phyloP scores from a whole-genome alignment of 371 early-diverging fungal genomes.

The Rhizopus delemar region DNA sequence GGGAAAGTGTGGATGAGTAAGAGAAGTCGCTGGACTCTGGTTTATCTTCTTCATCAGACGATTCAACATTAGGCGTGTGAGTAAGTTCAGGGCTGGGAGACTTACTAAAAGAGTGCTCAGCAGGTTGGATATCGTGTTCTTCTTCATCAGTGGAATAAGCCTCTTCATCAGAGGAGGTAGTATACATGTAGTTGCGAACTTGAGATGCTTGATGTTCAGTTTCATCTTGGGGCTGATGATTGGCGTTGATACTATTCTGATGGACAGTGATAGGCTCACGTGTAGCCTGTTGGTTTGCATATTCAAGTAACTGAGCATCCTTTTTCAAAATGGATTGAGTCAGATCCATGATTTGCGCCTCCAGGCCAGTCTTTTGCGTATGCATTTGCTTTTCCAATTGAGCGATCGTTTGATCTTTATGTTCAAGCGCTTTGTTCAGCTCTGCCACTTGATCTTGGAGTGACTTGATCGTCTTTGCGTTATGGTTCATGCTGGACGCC shows the following conservation, averaged over 20 bases:
- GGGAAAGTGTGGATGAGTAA: not conserved
- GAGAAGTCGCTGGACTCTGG: not conserved
- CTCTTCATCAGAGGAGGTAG: slow-evolving; percentile 1
- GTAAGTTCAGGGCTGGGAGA: not conserved
- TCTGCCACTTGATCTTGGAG: slow-evolving; percentile 5
- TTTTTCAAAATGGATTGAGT: slow-evolving; percentile 27
- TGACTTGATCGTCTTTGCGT: not conserved
- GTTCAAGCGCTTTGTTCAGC: slow-evolving; percentile 3
- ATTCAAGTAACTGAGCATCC: slow-evolving; percentile 9
- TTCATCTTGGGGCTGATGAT: not conserved
- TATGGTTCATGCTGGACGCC: not conserved
- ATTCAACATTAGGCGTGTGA: not conserved
- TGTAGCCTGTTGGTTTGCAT: not conserved
- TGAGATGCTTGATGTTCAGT: not conserved
- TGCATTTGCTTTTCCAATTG: slow-evolving; percentile 12
- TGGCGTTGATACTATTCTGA: not conserved
- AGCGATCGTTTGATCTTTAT: slow-evolving; percentile 9
- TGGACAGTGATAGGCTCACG: not conserved
- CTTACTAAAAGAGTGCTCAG: not conserved
- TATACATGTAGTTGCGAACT: not conserved
- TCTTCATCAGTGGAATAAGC: not conserved
- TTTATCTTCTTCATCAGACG: slow-evolving; percentile 1
- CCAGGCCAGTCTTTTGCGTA: slow-evolving; percentile 19
- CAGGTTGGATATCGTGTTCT: not conserved
- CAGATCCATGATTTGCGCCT: slow-evolving; percentile 23